Base-by-base conservation (phyloP, 2,329 filamentous ascomycete species). In the Akanthomyces muscarius region DNA sequence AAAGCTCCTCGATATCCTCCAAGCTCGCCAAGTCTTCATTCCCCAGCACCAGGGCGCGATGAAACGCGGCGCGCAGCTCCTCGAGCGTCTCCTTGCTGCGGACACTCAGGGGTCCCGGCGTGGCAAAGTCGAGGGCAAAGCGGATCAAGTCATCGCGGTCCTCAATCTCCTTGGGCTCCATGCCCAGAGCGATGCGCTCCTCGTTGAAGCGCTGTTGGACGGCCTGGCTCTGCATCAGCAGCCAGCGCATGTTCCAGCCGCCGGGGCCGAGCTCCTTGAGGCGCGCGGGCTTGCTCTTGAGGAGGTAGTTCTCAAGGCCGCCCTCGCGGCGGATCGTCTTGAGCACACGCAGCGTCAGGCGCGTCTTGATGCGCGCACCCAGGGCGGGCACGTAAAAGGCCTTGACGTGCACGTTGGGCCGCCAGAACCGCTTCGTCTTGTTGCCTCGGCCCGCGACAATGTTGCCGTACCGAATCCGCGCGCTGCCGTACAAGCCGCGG, bases 191-290 rank as follows among this genome's bases (percentile, higher is more conserved):
- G 63, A 80, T 77, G 65, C 92, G 81, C 78, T 97, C 82, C 56
- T 77, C 73, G 48, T 83, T 82, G 71, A 92, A 90, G 67, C 84
- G 80, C 68, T 83, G 82, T 73, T 87, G 86, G 57, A 96, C 83
- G 23, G 78, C 77, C 1, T 71, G 71, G 5, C 87, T 92, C 78
- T 94, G 91, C 88, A 97, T 92, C 65, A 99, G 81, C 66, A 90
- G 85, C 90, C 92, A 97, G 67, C 95, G 82, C 71, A 99, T 78
- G 69, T 88, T 86, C 95, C 95, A 99, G 7, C 95, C 95, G 67
- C 89, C 89, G 59, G 94, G 87, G 5, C 95, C 95, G 63, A 99
- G 81, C 76, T 97, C 91, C 79, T 88, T 90, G 72, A 98, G 83
- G 66, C 95, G 85, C 47, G 82, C 83, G 18, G 89, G 80, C 77